Percentiles rank a stretch among this genome's conserved stretches.
phyloP scores from a whole-genome alignment of 768 basidiomycete species.

The Neoboletus subvelutipes region DNA sequence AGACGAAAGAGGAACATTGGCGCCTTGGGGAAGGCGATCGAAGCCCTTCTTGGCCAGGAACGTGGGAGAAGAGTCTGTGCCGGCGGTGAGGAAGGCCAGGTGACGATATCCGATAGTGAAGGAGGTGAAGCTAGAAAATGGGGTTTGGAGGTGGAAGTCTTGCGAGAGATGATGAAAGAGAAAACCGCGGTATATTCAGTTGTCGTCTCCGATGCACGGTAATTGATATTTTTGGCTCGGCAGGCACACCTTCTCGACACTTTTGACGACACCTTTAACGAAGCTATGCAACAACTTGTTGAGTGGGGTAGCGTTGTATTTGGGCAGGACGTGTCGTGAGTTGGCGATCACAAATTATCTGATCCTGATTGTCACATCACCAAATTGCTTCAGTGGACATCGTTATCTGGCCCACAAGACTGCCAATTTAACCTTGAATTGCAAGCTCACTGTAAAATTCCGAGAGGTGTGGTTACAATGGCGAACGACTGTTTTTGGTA shows the following conservation, averaged over 20 bases:
- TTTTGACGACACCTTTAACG: constrained; percentile 74
- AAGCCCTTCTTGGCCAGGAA: constrained; percentile 59
- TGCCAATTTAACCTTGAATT: constrained; percentile 64
- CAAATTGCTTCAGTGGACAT: constrained; percentile 49
- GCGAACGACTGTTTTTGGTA: constrained; percentile 64
- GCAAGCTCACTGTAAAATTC: constrained; percentile 62
- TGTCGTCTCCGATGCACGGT: constrained; percentile 10
- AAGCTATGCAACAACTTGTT: constrained; percentile 74
- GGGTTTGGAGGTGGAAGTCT: constrained; percentile 61
- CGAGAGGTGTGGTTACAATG: constrained; percentile 69
- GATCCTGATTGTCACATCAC: constrained; percentile 24
- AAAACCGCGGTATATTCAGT: constrained; percentile 50
- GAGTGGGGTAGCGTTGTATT: constrained; percentile 73
- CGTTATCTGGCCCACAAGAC: constrained; percentile 77
- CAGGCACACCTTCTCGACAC: constrained; percentile 55
- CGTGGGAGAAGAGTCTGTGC: constrained; percentile 65
- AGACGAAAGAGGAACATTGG: constrained; percentile 72
- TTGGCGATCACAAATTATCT: constrained; percentile 27
- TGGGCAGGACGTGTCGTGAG: constrained; percentile 64
- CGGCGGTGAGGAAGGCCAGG: constrained; percentile 39
- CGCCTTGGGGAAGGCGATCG: constrained; percentile 69
- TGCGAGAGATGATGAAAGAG: constrained; percentile 57
- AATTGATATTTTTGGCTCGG: constrained; percentile 21
- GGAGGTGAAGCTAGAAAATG: constrained; percentile 75
- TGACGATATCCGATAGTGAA: constrained; percentile 40